Conservation (phyloP, 129 eudicot species). For the Smallanthus sonchifolius region DNA sequence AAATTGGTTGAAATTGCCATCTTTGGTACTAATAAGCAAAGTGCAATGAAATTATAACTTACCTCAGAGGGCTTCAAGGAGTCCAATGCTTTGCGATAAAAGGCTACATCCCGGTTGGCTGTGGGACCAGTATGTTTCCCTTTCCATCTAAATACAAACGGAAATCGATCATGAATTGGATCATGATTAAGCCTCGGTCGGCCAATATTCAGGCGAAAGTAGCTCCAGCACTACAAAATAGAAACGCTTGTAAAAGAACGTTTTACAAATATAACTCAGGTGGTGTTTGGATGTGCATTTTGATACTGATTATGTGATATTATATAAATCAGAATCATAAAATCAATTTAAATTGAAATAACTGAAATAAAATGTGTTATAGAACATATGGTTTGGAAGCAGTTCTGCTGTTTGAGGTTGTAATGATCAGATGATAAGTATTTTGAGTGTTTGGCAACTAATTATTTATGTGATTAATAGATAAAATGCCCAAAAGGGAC, state of each 20-base stretch:
- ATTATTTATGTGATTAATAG: neutral
- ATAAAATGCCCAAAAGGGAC: neutral
- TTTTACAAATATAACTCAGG: conserved; percentile 1
- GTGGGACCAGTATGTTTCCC: conserved; percentile 94
- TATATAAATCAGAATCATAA: neutral
- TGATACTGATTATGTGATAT: conserved; percentile 1
- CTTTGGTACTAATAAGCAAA: neutral
- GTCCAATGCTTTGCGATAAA: conserved; percentile 92
- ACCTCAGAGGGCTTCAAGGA: conserved; percentile 79
- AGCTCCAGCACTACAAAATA: conserved; percentile 91
- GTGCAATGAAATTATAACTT: conserved; percentile 20
- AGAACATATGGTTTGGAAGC: neutral
- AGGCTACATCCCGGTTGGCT: conserved; percentile 78
- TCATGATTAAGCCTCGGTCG: conserved; percentile 88
- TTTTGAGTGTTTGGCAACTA: neutral
- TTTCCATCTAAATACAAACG: conserved; percentile 95
- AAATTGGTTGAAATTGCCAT: neutral
- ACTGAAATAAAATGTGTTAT: neutral
- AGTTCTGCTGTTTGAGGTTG: neutral
- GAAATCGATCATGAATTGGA: conserved; percentile 81
- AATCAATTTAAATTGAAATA: neutral
- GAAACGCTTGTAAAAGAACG: neutral
- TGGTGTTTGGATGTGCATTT: conserved; percentile 1
- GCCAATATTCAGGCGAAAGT: conserved; percentile 87
- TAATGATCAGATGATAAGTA: neutral